Evolutionary conservation across 192 early-diverging fungal species (phyloP).

Genomic region (Phycomyces blakesleeanus): DNA sequence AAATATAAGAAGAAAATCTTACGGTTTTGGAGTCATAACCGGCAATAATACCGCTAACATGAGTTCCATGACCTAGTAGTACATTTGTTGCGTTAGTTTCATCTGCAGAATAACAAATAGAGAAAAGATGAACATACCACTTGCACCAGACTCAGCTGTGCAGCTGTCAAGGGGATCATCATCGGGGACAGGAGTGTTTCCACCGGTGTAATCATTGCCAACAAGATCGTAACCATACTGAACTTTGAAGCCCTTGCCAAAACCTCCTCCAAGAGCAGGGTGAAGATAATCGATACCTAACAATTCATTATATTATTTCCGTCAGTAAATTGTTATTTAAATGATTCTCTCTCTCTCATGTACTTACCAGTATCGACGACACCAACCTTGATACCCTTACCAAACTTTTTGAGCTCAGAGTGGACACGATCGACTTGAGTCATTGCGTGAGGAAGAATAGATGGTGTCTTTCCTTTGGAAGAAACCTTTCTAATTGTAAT

Average conservation of each 20-base stretch:
- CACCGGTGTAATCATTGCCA: slow-evolving; percentile 15
- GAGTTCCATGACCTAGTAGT: slow-evolving; percentile 63
- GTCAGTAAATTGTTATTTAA: not conserved
- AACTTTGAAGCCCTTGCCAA: slow-evolving; percentile 55
- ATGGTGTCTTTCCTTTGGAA: not conserved
- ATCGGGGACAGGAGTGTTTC: slow-evolving; percentile 6
- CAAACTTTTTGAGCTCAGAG: slow-evolving; percentile 47
- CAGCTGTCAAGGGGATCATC: slow-evolving; percentile 38
- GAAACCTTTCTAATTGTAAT: not conserved
- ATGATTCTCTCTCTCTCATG: not conserved
- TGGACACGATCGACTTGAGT: slow-evolving; percentile 55
- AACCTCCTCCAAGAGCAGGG: slow-evolving; percentile 64
- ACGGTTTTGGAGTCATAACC: slow-evolving; percentile 8
- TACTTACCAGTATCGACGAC: slow-evolving; percentile 60
- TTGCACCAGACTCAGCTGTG: slow-evolving; percentile 16
- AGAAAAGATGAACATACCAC: slow-evolving; percentile 7
- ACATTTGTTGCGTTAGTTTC: slow-evolving; percentile 34
- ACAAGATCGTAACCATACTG: slow-evolving; percentile 44
- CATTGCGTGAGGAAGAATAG: slow-evolving; percentile 39
- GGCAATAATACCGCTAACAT: slow-evolving; percentile 49
- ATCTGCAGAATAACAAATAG: not conserved
- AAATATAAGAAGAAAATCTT: not conserved
- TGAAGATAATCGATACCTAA: slow-evolving; percentile 56
- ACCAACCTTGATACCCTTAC: slow-evolving; percentile 64
- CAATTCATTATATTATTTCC: not conserved